Evolutionary conservation across 768 basidiomycete species (phyloP).

Genomic region (Strobilomyces dryophilus): DNA sequence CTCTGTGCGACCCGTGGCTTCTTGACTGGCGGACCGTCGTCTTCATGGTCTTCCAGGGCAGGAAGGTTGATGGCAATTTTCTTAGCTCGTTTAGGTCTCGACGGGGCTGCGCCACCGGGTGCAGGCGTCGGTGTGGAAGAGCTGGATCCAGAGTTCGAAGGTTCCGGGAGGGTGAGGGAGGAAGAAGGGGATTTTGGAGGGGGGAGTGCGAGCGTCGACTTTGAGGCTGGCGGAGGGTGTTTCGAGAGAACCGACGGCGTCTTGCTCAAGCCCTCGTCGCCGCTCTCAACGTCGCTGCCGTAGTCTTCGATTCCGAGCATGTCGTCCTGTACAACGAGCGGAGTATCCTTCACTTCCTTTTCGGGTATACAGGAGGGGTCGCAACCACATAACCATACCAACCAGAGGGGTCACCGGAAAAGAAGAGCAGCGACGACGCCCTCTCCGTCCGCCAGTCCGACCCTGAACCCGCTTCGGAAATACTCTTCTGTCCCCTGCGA

Average conservation of each 20-base stretch:
- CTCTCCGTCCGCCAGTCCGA: constrained; percentile 13
- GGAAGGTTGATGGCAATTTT: constrained; percentile 39
- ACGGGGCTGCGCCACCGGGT: constrained; percentile 2
- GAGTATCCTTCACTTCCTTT: not conserved
- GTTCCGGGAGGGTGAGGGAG: no score
- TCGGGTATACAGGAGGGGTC: constrained; percentile 1
- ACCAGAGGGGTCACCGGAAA: not conserved
- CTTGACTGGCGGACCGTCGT: constrained; percentile 55
- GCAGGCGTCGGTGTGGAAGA: no score
- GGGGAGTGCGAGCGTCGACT: no score
- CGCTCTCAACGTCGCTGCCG: constrained; percentile 66
- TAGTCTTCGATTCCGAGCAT: constrained; percentile 81
- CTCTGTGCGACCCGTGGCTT: constrained; percentile 44
- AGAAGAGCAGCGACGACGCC: constrained; percentile 10
- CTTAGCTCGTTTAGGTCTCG: constrained; percentile 41
- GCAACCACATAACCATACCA: not conserved
- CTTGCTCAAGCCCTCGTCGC: constrained; percentile 34
- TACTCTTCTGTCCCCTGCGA: constrained; percentile 5
- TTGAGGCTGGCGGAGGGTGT: no score
- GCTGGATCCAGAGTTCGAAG: no score
- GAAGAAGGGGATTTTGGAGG: no score
- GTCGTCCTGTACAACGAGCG: constrained; percentile 2
- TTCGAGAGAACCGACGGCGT: not conserved
- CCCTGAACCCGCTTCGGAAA: constrained; percentile 15
- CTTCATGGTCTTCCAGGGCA: constrained; percentile 36